Base-by-base conservation (phyloP, 1,284 basidiomycete genomes). In the Apiotrichum laibachii region DNA sequence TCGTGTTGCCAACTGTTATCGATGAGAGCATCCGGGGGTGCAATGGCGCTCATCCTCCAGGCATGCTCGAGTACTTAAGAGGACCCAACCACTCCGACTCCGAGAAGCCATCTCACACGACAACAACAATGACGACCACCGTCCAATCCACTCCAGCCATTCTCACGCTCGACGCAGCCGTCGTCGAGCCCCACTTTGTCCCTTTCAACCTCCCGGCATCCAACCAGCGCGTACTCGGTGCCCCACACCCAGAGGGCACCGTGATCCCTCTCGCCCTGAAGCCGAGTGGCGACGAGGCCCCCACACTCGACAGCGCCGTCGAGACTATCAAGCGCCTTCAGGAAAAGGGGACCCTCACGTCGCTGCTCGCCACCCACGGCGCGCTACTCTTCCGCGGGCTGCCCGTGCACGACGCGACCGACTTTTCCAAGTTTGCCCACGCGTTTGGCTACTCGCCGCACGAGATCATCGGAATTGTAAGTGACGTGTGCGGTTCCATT, bases 161-260 rank as follows among this genome's bases (percentile, higher is more conserved):
- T 3, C 26, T 31, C 26, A 7, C 26, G 4, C 26, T 31, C 26
- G 26, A 31, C 26, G 7, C 26, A 4, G 26, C 26, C 4, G 26
- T 31, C 26, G 54, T 47, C 9, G 39, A 39, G 13, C 46, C 47
- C 19, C 22, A 34, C 55, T 62, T 62, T 16, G 54, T 53, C 53
- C 33, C 60, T 7, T 62, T 62, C 42, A 21, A 18, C 11, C 52
- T 86, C 81, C 69, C 86, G 84, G 11, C 92, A 90, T 31, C 92
- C 86, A 21, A 96, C 79, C 39, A 80, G 82, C 2, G 93, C 90
- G 9, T 94, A 80, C 69, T 92, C 84, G 15, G 86, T 87, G 34
- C 93, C 83, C 60, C 60, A 8, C 60, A 62, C 31, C 19, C 56
- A 0, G 45, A 46, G 2, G 56, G 56, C 6, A 49, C 56, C 1